Base-by-base conservation (phyloP, 2,329 filamentous ascomycete species). In the Talaromyces funiculosus region DNA sequence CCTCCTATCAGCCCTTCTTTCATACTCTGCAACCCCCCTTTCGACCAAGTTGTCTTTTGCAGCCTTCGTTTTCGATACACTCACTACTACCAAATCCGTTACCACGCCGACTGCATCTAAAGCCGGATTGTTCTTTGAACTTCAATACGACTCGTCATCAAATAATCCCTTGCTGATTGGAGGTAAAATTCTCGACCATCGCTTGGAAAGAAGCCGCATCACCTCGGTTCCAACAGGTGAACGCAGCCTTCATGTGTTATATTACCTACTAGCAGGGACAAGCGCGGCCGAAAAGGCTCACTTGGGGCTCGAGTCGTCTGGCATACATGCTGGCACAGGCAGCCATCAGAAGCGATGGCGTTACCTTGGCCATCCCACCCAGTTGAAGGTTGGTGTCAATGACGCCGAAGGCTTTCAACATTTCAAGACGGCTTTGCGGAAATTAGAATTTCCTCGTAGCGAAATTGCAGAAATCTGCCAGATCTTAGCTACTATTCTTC, bases 381-480 rank as follows among this genome's bases (percentile, higher is more conserved):
- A 99, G 76, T 83, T 99, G 65, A 97, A 96, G 74, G 91, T 97
- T 29, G 94, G 94, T 61, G 92, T 99, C 72, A 97, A 99, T 69
- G 94, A 99, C 71, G 83, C 88, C 1, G 92, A 97, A 70, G 94
- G 93, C 4, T 99, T 99, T 75, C 90, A 96, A 71, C 88, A 97
- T 57, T 97, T 99, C 82, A 97, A 97, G 80, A 96, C 90, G 0
- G 94, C 94, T 1, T 79, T 99, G 53, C 85, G 92, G 65, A 97
- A 96, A 75, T 83, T 99, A 14, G 94, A 97, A 75, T 97, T 99
- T 65, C 90, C 93, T 3, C 85, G 92, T 59, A 87, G 88, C 62
- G 94, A 97, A 69, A 96, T 99, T 71, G 94, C 94, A 40, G 93
- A 97, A 73, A 92, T 99, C 60, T 99, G 94, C 74, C 94, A 99